Conservation (phyloP, 495 filamentous ascomycete species). For the Xylaria palmicola region DNA sequence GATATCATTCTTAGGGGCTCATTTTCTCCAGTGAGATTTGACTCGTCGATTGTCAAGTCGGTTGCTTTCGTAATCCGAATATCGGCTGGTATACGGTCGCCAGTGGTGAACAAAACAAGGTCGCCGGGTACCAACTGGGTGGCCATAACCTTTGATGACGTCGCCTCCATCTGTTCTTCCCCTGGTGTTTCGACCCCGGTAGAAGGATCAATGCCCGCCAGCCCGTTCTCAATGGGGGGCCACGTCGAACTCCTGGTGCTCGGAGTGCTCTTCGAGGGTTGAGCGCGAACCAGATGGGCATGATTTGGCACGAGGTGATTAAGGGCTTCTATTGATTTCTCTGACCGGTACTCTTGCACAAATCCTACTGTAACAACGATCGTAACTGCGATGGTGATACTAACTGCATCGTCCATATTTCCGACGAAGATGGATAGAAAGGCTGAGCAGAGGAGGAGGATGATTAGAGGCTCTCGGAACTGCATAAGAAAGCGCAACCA, state of each 20-base stretch:
- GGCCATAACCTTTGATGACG: constrained; percentile 80
- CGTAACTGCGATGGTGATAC: constrained; percentile 90
- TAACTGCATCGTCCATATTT: constrained; percentile 93
- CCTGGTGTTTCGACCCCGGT: constrained; percentile 37
- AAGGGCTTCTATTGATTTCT: constrained; percentile 94
- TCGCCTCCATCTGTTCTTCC: constrained; percentile 62
- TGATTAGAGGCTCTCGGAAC: constrained; percentile 86
- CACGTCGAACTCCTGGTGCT: constrained; percentile 39
- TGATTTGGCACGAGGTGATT: constrained; percentile 92
- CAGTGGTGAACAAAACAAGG: constrained; percentile 87
- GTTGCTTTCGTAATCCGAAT: constrained; percentile 87
- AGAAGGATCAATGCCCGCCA: constrained; percentile 27
- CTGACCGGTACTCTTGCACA: constrained; percentile 94
- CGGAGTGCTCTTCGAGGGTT: constrained; percentile 28
- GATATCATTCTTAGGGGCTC: constrained; percentile 80
- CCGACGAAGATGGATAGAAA: constrained; percentile 88
- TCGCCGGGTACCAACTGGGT: constrained; percentile 87
- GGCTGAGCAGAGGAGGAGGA: constrained; percentile 90
- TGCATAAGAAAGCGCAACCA: constrained; percentile 96
- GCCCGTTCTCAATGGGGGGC: constrained; percentile 41
- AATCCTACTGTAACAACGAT: constrained; percentile 97
- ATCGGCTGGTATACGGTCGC: constrained; percentile 94
- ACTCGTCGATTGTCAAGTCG: constrained; percentile 91
- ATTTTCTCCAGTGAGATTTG: constrained; percentile 96
- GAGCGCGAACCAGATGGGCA: constrained; percentile 80